phyloP scores from a whole-genome alignment of 306 rosid species.

The Cucurbita moschata region DNA sequence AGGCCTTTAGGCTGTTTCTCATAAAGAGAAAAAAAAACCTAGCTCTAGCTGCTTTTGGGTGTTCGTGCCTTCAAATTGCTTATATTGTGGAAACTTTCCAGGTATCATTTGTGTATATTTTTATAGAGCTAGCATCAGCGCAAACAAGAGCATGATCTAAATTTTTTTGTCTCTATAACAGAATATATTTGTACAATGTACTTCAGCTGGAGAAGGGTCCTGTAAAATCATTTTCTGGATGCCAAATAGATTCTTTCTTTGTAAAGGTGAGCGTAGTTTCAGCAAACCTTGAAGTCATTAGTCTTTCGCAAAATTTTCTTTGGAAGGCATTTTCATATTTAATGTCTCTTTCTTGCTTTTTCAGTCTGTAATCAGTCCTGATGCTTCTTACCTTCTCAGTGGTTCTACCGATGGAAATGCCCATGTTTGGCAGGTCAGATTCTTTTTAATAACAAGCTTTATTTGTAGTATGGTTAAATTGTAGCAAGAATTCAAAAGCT shows the following conservation, averaged over 20 bases:
- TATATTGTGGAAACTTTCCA: neutral
- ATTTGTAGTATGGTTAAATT: neutral
- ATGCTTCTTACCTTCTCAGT: constrained; percentile 58
- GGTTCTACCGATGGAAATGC: constrained; percentile 87
- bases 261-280: constrained; percentile 47
- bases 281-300: neutral
- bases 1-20: neutral
- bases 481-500: constrained; percentile 4
- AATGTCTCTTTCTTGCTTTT: constrained; percentile 13
- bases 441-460: neutral
- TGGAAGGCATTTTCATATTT: constrained; percentile 5
- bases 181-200: constrained; percentile 57
- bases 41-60: neutral
- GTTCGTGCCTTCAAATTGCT: too few species aligned
- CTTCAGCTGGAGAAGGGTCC: constrained; percentile 92
- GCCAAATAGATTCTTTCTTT: constrained; percentile 70
- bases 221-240: constrained; percentile 49
- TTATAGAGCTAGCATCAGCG: neutral
- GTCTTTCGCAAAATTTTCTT: neutral
- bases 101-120: neutral
- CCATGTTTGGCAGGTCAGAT: constrained; percentile 70
- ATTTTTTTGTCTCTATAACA: constrained; percentile 13
- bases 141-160: neutral
- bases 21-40: too few species aligned
- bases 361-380: constrained; percentile 82